Percentiles rank a stretch among this genome's conserved stretches.
Conservation (phyloP, 257 asterid genomes). For the Fraxinus americana region DNA sequence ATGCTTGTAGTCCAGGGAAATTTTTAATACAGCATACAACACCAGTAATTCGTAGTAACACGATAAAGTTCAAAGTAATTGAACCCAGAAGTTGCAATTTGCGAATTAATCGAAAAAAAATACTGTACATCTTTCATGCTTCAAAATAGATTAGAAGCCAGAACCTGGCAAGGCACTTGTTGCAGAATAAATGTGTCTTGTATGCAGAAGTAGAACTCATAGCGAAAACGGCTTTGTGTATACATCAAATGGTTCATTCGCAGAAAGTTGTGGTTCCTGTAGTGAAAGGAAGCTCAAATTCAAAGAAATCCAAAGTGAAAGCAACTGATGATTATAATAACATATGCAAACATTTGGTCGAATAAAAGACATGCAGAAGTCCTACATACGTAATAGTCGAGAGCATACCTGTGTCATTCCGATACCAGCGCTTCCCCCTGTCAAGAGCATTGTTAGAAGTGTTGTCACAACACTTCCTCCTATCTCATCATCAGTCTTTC, state of each 20-base stretch:
- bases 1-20: background rate
- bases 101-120: slow-evolving; percentile 19
- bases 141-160: background rate
- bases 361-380: background rate
- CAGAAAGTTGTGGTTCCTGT: slow-evolving; percentile 84
- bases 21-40: background rate
- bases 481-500: slow-evolving; percentile 42
- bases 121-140: slow-evolving; percentile 11
- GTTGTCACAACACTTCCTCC: slow-evolving; percentile 63
- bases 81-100: slow-evolving; percentile 4
- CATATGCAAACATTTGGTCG: too few species aligned
- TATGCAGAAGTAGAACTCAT: slow-evolving; percentile 23
- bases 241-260: slow-evolving; percentile 76
- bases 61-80: background rate
- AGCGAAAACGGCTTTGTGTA: slow-evolving; percentile 78
- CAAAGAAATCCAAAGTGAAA: too few species aligned
- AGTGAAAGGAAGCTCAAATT: slow-evolving; percentile 14
- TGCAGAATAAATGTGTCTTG: background rate
- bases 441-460: slow-evolving; percentile 74
- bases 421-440: slow-evolving; percentile 72
- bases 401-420: slow-evolving; percentile 72
- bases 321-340: too few species aligned
- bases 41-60: background rate
- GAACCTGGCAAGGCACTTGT: slow-evolving; percentile 5
- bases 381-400: background rate